Evolutionary conservation across 2,329 filamentous ascomycete species (phyloP).

Genomic region (Conoideocrella luteorostrata): DNA sequence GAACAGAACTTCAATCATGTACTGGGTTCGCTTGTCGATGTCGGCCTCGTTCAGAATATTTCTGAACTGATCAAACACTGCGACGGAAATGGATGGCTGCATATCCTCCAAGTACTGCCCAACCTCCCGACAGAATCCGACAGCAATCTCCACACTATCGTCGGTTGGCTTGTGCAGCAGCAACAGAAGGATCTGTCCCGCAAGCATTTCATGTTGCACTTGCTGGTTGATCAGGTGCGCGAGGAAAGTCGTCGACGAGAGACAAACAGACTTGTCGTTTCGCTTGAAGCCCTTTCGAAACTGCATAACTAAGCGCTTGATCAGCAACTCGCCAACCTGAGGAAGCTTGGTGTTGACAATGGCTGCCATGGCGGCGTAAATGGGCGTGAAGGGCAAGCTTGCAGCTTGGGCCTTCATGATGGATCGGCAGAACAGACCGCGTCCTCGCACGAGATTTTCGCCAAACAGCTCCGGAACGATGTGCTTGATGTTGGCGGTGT

Average conservation of each 20-base stretch:
- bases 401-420: slow-evolving; percentile 99
- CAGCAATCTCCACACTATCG: slow-evolving; percentile 95
- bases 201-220: slow-evolving; percentile 88
- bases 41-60: slow-evolving; percentile 94
- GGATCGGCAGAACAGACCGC: slow-evolving; percentile 87
- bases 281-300: slow-evolving; percentile 94
- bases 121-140: slow-evolving; percentile 86
- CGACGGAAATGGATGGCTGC: slow-evolving; percentile 79
- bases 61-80: slow-evolving; percentile 92
- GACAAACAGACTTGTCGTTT: slow-evolving; percentile 94
- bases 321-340: slow-evolving; percentile 83
- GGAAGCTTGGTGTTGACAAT: slow-evolving; percentile 98
- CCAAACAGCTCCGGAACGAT: slow-evolving; percentile 94
- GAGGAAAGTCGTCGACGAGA: slow-evolving; percentile 88
- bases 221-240: slow-evolving; percentile 95
- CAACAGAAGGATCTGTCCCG: slow-evolving; percentile 86
- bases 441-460: slow-evolving; percentile 86
- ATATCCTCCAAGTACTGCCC: slow-evolving; percentile 94
- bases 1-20: slow-evolving; percentile 97
- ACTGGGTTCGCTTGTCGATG: slow-evolving; percentile 97
- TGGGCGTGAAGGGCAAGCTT: slow-evolving; percentile 90
- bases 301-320: slow-evolving; percentile 79
- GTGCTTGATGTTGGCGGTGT: slow-evolving; percentile 94
- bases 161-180: slow-evolving; percentile 93
- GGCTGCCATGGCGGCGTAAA: slow-evolving; percentile 91